Evolutionary conservation across 2,329 filamentous ascomycete genomes (phyloP).

Genomic region (Monosporascus sp.): DNA sequence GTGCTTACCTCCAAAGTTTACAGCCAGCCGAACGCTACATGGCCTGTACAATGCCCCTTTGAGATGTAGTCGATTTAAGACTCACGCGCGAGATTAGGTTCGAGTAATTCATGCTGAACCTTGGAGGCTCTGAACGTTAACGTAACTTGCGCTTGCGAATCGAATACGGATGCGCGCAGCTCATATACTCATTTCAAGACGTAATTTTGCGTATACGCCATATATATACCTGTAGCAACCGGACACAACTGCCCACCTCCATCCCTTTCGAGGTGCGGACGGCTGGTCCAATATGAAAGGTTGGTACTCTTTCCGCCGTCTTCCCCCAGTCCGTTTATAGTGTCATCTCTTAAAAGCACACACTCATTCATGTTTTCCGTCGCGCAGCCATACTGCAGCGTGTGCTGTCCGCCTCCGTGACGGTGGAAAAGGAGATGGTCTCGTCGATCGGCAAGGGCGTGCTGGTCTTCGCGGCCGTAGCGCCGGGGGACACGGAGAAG

Average conservation of each 20-base stretch:
- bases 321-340: conserved; percentile 1
- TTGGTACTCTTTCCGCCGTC: conserved; percentile 12
- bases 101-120: no score
- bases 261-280: neutral
- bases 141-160: no score
- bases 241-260: neutral
- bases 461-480: conserved; percentile 86
- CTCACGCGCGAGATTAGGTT: no score
- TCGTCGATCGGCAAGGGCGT: conserved; percentile 89
- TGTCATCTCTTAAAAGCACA: neutral
- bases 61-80: no score
- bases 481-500: conserved; percentile 82
- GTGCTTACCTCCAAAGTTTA: no score
- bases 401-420: conserved; percentile 91
- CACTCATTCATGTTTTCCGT: conserved; percentile 8
- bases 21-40: no score
- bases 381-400: conserved; percentile 79
- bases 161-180: no score
- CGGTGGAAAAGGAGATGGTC: conserved; percentile 83
- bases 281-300: conserved; percentile 30
- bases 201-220: no score
- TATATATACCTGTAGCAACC: neutral
- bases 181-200: no score
- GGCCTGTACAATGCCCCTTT: no score
- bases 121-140: no score